Evolutionary conservation across 306 rosid genomes (phyloP).

Genomic region (Prunus dulcis): DNA sequence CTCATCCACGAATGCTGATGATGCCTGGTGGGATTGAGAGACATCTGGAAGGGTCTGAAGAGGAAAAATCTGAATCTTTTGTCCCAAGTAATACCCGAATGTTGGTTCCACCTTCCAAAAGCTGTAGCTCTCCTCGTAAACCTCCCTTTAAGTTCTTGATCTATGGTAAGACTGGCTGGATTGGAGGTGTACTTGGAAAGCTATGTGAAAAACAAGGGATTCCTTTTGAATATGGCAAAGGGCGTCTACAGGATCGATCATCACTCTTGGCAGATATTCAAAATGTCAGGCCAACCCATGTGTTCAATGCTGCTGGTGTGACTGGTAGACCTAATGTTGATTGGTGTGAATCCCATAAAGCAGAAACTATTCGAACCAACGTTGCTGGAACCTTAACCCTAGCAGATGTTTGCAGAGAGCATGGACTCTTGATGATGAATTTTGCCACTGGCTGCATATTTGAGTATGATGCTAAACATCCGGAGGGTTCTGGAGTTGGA

Average conservation of each 20-base stretch:
- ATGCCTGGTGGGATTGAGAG: slow-evolving; percentile 90
- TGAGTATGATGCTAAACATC: slow-evolving; percentile 78
- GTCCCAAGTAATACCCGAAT: slow-evolving; percentile 56
- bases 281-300: slow-evolving; percentile 69
- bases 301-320: slow-evolving; percentile 84
- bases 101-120: slow-evolving; percentile 72
- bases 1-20: slow-evolving; percentile 92
- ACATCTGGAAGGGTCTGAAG: slow-evolving; percentile 61
- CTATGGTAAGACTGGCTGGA: slow-evolving; percentile 87
- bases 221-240: slow-evolving; percentile 75
- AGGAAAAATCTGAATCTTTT: slow-evolving; percentile 43
- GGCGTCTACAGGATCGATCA: slow-evolving; percentile 73
- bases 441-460: slow-evolving; percentile 89
- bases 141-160: slow-evolving; percentile 65
- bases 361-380: slow-evolving; percentile 71
- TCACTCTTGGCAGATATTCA: slow-evolving; percentile 72
- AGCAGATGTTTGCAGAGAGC: slow-evolving; percentile 85
- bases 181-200: slow-evolving; percentile 81
- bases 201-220: slow-evolving; percentile 78
- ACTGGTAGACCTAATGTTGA: slow-evolving; percentile 91
- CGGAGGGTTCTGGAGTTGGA: slow-evolving; percentile 85
- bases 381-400: slow-evolving; percentile 83
- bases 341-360: slow-evolving; percentile 81
- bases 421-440: slow-evolving; percentile 69
- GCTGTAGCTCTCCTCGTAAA: slow-evolving; percentile 38